Conservation (phyloP, 768 basidiomycete genomes). For the Filobasidium floriforme region DNA sequence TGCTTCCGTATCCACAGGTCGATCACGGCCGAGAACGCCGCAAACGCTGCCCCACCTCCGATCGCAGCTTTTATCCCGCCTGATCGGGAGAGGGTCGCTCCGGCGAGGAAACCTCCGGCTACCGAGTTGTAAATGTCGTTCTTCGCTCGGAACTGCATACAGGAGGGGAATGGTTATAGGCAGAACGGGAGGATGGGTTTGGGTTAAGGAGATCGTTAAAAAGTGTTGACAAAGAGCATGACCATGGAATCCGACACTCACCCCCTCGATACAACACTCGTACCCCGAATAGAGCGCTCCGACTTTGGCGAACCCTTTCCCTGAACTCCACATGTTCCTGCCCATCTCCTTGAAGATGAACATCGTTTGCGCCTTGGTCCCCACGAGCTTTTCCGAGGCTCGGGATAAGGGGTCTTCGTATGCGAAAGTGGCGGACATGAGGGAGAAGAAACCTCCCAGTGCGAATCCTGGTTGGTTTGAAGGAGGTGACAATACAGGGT, state of each 20-base stretch:
- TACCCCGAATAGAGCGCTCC: slow-evolving; percentile 89
- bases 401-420: slow-evolving; percentile 77
- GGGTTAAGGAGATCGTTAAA: not conserved
- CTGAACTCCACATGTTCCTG: slow-evolving; percentile 76
- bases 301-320: slow-evolving; percentile 89
- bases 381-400: slow-evolving; percentile 37
- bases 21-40: slow-evolving; percentile 84
- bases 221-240: not conserved
- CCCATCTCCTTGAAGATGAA: slow-evolving; percentile 92
- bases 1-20: slow-evolving; percentile 55
- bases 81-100: slow-evolving; percentile 77
- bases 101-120: slow-evolving; percentile 76
- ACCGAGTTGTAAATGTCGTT: slow-evolving; percentile 91
- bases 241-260: no score
- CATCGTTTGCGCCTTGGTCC: slow-evolving; percentile 63
- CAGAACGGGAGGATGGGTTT: slow-evolving; percentile 1
- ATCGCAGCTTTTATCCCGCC: slow-evolving; percentile 77
- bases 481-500: not conserved
- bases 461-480: slow-evolving; percentile 60
- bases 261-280: slow-evolving; percentile 91
- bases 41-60: slow-evolving; percentile 85
- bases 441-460: slow-evolving; percentile 87
- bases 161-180: not conserved
- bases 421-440: slow-evolving; percentile 90
- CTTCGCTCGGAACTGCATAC: slow-evolving; percentile 76